These are phyloP conservation scores for Graphilbum sp. DNA, from an alignment of 2,329 filamentous ascomycete species.

Conservation along the genomic window DNA sequence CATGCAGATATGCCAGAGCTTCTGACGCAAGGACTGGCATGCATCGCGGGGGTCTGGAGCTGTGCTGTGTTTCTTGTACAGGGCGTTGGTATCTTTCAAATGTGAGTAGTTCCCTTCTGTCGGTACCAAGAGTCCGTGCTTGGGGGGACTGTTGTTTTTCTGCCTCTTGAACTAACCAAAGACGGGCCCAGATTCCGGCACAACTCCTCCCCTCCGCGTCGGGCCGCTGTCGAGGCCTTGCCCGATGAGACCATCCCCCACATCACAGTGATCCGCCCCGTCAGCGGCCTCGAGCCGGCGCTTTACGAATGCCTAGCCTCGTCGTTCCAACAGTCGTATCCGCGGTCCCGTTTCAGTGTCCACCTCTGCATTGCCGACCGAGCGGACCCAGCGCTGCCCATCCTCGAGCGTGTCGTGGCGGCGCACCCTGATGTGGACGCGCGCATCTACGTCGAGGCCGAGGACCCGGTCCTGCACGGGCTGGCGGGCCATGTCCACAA, in stretches of 20 bases:
- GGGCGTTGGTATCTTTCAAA: conserved; percentile 35
- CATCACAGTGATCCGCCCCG: conserved; percentile 80
- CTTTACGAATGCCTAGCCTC: conserved; percentile 87
- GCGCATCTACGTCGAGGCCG: conserved; percentile 29
- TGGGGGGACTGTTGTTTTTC: too few species aligned
- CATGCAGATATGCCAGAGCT: conserved; percentile 5
- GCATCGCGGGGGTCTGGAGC: conserved; percentile 26
- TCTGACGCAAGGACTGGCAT: conserved; percentile 4
- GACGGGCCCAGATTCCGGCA: conserved; percentile 37
- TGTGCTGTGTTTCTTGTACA: conserved; percentile 35
- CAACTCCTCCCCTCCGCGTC: conserved; percentile 32
- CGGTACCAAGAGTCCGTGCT: too few species aligned
- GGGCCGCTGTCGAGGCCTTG: conserved; percentile 34
- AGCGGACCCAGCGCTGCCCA: conserved; percentile 59
- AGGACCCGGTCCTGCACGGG: conserved; percentile 16
- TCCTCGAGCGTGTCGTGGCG: conserved; percentile 52
- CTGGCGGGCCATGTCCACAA: conserved; percentile 31
- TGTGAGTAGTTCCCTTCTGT: too few species aligned
- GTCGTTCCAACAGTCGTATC: conserved; percentile 71
- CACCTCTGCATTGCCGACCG: conserved; percentile 66
- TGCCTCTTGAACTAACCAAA: too few species aligned
- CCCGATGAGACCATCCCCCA: conserved; percentile 45
- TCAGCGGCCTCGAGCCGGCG: conserved; percentile 79
- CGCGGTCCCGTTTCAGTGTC: conserved; percentile 57
- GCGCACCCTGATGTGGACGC: conserved; percentile 73